Evolutionary conservation across 805 yeast genomes (phyloP), one percentile per base, ranked within the genome.

Genomic region (Yamadazyma sp.): DNA sequence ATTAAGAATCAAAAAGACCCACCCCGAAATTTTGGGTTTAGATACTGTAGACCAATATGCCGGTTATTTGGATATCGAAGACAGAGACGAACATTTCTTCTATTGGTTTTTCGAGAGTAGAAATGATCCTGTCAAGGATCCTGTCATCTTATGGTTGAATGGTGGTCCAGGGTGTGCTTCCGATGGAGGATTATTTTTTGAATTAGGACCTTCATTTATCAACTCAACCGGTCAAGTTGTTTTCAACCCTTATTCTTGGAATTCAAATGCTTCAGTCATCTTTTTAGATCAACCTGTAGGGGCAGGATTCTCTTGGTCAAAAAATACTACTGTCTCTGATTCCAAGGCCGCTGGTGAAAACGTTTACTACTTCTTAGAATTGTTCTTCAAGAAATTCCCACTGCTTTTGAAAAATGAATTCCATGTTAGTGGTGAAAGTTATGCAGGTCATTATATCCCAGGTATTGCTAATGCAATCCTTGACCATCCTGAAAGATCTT

Each of bases 51-150:
- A 80, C 52, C 95, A 86, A 56, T 79, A 73, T 56, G 70, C 86
- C 15, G 96, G 96, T 27, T 86, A 86, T 60, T 74, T 86, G 53
- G 96, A 86, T 56, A 78, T 82, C 30, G 73, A 67, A 38, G 80
- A 76, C 32, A 84, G 76, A 42, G 95, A 86, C 47, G 53, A 55
- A 44, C 62, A 57, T 36, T 53, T 57, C 31, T 57, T 57, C 42
- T 57, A 50, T 42, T 57, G 59, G 58, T 56, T 55, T 39, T 56
- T 57, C 23, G 62, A 57, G 38, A 47, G 55, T n/a, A 50, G 65
- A 50, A 55, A 56, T 33, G 59, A 56, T 43, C 62, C 62, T 15
- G 33, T 41, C 13, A 57, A 41, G 32, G 62, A 57, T 44, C 62
- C 62, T 1, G 42, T 57, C 17, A 43, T 57, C 19, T 52, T 57